Evolutionary conservation across 1,284 basidiomycete species (phyloP), one percentile per base, ranked within the genome.

Genomic region (Microbotryum silenes-acaulis): DNA sequence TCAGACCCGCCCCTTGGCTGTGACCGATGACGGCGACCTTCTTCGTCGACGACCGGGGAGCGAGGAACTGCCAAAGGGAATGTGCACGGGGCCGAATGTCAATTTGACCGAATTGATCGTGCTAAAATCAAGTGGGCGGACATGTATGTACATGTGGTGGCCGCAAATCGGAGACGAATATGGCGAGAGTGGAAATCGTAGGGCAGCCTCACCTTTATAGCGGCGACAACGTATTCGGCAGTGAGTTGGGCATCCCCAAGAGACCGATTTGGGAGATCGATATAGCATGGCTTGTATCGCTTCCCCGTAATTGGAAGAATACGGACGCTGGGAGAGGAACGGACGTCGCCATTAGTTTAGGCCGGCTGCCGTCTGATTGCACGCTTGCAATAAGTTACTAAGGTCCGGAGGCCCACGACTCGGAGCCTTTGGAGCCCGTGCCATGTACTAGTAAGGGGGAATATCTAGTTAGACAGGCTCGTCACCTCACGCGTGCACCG

Each of bases 221-320:
- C 51, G 8, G 27, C n/a, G 9, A 33, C 51, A n/a, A 53, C 51
- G 20, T 53, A 53, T 31, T 53, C 51, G 1, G 51, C 51, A 53
- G 27, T 53, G 14, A 53, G 25, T 33, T 53, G 51, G 12, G 51
- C 51, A n/a, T 53, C 51, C 20, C 25, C 51, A 31, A 53, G 29
- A 25, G 21, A 25, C n/a, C 51, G 51, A n/a, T 53, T 25, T 14
- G 51, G 51, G 12, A 53, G 27, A 53, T 53, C 51, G 27, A 53
- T 53, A n/a, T 33, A 53, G 51, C 51, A 53, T 18, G 20, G n/a
- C n/a, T 53, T 33, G 31, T 53, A 53, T 33, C 20, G 25, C 25
- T 23, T 23, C 10, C 51, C 51, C 20, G n/a, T 25, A 9, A n/a
- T 53, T 12, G 51, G 51, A n/a, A 53, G 27, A 9, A 33, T 6